phyloP scores from a whole-genome alignment of 495 filamentous ascomycete genomes.

The Trichoderma reesei region DNA sequence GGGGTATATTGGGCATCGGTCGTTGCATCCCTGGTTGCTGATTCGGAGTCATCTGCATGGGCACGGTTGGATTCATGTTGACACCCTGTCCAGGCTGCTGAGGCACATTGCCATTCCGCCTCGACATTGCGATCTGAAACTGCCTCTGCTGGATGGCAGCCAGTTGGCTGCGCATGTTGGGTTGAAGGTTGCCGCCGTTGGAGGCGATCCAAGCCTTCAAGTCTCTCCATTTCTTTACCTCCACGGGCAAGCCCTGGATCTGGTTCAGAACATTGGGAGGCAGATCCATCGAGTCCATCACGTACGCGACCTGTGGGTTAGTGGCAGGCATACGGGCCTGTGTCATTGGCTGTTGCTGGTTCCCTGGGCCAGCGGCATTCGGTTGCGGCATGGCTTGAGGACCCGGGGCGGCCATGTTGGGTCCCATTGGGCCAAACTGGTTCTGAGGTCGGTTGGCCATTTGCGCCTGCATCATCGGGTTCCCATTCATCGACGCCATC shows the following conservation, averaged over 20 bases:
- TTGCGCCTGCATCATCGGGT: constrained; percentile 10
- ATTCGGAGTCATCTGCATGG: not conserved
- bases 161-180: constrained; percentile 36
- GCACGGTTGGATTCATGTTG: constrained; percentile 13
- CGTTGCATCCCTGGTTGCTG: constrained; percentile 8
- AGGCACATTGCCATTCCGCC: constrained; percentile 21
- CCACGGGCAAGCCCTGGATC: constrained; percentile 36
- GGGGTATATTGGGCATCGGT: not conserved
- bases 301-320: constrained; percentile 3
- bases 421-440: constrained; percentile 15
- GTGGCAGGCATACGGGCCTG: not conserved
- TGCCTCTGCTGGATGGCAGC: constrained; percentile 46
- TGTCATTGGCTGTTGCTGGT: constrained; percentile 3
- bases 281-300: constrained; percentile 33
- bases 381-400: constrained; percentile 14
- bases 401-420: not conserved
- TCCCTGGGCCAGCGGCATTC: constrained; percentile 9
- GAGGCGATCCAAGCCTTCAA: constrained; percentile 52
- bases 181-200: constrained; percentile 38
- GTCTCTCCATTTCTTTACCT: constrained; percentile 62
- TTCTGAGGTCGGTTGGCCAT: constrained; percentile 12
- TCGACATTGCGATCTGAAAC: constrained; percentile 27
- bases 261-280: constrained; percentile 20
- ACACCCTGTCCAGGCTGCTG: constrained; percentile 21
- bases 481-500: constrained; percentile 7